These are phyloP conservation scores for Aureobasidium pullulans DNA, from an alignment of 2,329 filamentous ascomycete genomes.

Conservation along the genomic window DNA sequence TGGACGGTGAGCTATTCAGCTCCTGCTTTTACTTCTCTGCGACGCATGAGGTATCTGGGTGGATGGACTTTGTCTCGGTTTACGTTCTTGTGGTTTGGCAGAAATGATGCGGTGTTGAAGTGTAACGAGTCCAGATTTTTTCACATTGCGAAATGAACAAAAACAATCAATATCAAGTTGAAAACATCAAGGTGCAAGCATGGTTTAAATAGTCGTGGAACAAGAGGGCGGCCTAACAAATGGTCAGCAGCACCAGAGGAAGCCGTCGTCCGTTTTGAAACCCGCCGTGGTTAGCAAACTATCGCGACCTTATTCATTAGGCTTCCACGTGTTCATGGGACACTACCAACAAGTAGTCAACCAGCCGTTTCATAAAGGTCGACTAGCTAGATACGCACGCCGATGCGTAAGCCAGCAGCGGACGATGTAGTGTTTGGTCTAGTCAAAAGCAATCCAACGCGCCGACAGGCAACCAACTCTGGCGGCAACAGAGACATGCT, in stretches of 20 bases:
- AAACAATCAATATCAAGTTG: neutral
- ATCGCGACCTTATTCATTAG: constrained; percentile 6
- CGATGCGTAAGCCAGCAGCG: constrained; percentile 6
- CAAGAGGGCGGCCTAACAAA: neutral
- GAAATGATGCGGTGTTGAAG: neutral
- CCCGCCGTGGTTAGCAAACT: constrained; percentile 5
- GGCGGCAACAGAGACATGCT: neutral
- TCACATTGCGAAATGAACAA: constrained; percentile 9
- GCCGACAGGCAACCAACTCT: neutral
- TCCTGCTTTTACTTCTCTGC: neutral
- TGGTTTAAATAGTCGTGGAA: neutral
- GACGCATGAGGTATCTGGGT: neutral
- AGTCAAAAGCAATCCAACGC: neutral
- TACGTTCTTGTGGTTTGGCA: neutral
- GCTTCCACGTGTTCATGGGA: neutral
- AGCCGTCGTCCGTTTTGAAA: constrained; percentile 12
- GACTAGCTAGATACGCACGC: neutral
- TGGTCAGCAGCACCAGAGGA: constrained; percentile 5
- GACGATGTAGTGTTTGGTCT: neutral
- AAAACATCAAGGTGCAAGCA: neutral
- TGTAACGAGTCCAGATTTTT: constrained; percentile 6
- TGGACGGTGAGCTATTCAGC: neutral
- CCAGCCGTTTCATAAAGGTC: neutral
- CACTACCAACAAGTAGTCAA: neutral
- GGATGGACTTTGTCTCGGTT: neutral